A percentile compares a stretch with the other conserved stretches of the same genome.
Evolutionary conservation across 73 alveolate genomes (phyloP).

Genomic region (Paramecium caudatum): DNA sequence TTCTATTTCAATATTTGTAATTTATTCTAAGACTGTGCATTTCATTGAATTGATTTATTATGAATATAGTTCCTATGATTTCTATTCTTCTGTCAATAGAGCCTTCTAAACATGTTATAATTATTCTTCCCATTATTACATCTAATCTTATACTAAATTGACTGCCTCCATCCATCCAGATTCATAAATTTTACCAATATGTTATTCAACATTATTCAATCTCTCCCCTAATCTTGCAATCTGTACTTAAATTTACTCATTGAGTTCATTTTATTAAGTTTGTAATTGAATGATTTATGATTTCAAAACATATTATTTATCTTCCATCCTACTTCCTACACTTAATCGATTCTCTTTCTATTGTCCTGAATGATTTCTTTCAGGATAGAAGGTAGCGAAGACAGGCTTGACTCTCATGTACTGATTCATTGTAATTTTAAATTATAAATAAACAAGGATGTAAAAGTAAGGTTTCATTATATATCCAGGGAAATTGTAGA

Average conservation of each 20-base stretch:
- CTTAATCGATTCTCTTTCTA: background rate
- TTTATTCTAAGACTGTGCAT: conserved; percentile 29
- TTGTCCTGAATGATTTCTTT: conserved; percentile 41
- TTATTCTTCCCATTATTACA: background rate
- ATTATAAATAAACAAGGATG: conserved; percentile 3
- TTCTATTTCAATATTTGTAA: conserved; percentile 7
- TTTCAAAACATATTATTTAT: background rate
- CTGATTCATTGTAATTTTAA: conserved; percentile 7
- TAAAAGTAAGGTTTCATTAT: background rate
- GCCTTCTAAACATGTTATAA: background rate
- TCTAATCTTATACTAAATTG: background rate
- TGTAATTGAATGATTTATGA: conserved; percentile 1
- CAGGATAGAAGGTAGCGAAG: conserved; percentile 43
- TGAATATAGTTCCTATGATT: background rate
- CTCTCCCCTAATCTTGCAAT: background rate
- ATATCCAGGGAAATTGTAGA: background rate
- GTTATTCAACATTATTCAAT: conserved; percentile 28
- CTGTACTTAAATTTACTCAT: conserved; percentile 1
- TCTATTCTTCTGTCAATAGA: background rate
- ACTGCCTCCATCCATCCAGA: conserved; percentile 45
- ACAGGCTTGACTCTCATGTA: conserved; percentile 17
- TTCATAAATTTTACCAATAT: conserved; percentile 5
- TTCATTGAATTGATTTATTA: conserved; percentile 15
- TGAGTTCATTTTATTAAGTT: background rate
- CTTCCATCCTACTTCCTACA: conserved; percentile 29